Conservation (phyloP, 495 filamentous ascomycete species). For the Trichoderma orchidacearum region DNA sequence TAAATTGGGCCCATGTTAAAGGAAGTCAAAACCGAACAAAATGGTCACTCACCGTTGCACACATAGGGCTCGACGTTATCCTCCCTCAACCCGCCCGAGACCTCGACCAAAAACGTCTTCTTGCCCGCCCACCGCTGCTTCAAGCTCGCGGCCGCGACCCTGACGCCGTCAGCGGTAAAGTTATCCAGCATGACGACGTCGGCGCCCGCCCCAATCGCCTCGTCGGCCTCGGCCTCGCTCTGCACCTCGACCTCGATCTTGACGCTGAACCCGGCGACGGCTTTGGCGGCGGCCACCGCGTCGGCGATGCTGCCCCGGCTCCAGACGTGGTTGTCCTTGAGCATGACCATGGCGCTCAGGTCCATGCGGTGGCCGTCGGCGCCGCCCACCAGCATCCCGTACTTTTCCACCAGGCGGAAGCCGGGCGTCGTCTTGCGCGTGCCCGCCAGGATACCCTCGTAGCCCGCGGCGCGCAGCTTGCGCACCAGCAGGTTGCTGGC, state of each 20-base stretch:
- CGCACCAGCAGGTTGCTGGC: slow-evolving; percentile 40
- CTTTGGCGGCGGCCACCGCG: slow-evolving; percentile 73
- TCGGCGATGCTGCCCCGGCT: slow-evolving; percentile 69
- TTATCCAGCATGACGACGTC: slow-evolving; percentile 98
- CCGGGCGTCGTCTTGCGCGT: slow-evolving; percentile 95
- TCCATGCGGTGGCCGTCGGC: slow-evolving; percentile 87
- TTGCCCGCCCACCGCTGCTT: slow-evolving; percentile 64
- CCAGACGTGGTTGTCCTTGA: slow-evolving; percentile 98
- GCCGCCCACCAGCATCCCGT: slow-evolving; percentile 88
- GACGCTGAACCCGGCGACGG: slow-evolving; percentile 71
- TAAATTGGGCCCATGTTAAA: not conserved
- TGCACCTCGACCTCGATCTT: slow-evolving; percentile 96
- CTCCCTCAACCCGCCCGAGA: slow-evolving; percentile 79
- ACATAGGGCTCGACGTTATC: slow-evolving; percentile 71
- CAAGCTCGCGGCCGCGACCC: slow-evolving; percentile 51
- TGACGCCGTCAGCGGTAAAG: slow-evolving; percentile 65
- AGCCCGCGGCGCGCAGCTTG: slow-evolving; percentile 47
- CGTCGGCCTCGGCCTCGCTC: slow-evolving; percentile 73
- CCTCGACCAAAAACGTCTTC: slow-evolving; percentile 65
- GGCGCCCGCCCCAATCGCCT: slow-evolving; percentile 79
- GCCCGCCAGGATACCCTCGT: slow-evolving; percentile 74
- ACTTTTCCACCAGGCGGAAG: slow-evolving; percentile 93
- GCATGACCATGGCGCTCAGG: slow-evolving; percentile 88
- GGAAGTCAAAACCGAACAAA: not conserved
- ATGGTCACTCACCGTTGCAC: slow-evolving; percentile 43